These are phyloP conservation scores for Friedmanniomyces simplex DNA, from an alignment of 495 filamentous ascomycete species.

Conservation along the genomic window DNA sequence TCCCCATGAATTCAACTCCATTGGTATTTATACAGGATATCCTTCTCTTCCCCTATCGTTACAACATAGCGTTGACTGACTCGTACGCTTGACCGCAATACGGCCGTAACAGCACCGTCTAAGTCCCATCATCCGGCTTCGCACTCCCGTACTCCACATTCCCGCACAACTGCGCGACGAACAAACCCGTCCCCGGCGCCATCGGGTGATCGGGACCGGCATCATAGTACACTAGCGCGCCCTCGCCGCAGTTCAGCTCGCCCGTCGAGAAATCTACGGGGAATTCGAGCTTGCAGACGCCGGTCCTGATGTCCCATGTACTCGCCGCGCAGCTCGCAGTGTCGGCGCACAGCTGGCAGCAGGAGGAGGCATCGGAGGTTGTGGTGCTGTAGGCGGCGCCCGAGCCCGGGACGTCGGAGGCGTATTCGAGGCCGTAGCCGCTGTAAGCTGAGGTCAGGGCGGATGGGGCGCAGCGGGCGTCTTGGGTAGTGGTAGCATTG, in stretches of 20 bases:
- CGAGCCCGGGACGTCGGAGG: neutral
- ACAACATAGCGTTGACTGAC: no score
- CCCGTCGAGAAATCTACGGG: neutral
- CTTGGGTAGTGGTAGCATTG: slow-evolving; percentile 2
- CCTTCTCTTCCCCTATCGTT: no score
- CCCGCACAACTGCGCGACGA: slow-evolving; percentile 9
- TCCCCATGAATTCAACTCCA: no score
- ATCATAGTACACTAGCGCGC: slow-evolving; percentile 5
- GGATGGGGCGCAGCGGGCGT: slow-evolving; percentile 10
- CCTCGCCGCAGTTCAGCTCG: slow-evolving; percentile 7
- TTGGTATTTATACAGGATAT: no score
- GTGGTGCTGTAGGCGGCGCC: slow-evolving; percentile 4
- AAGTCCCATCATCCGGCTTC: slow-evolving; percentile 13
- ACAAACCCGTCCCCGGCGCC: slow-evolving; percentile 10
- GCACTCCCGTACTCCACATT: neutral
- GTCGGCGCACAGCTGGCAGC: slow-evolving; percentile 17
- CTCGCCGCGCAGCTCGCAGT: slow-evolving; percentile 4
- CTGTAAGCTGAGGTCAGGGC: slow-evolving; percentile 1
- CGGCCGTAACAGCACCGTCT: no score
- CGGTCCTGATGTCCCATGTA: slow-evolving; percentile 12
- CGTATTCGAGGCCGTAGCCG: slow-evolving; percentile 13
- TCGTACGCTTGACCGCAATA: no score
- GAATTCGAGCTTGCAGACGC: slow-evolving; percentile 8
- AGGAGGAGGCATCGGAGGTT: slow-evolving; percentile 1
- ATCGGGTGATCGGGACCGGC: slow-evolving; percentile 6